Base-by-base conservation (phyloP, 2,329 filamentous ascomycete species). In the Pseudomassariella vexata region DNA sequence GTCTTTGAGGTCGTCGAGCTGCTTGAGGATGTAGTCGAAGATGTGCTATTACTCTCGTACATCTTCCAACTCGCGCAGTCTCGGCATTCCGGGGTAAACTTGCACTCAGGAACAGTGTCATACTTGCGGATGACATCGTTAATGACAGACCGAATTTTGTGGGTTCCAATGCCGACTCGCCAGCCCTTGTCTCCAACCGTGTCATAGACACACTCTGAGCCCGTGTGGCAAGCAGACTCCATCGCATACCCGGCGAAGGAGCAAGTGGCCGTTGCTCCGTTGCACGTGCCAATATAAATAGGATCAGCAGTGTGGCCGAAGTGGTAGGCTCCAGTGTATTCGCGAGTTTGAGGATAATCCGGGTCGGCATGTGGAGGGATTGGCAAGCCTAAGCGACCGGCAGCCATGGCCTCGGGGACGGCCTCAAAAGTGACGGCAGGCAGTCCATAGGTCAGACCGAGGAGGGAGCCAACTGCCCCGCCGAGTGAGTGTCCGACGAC, bases 261-360 rank as follows among this genome's bases (percentile, higher is more conserved):
- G 57, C 92, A 96, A 9, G 82, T 79, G 3, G 90, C 89, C 3
- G 85, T 88, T 3, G 85, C 86, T 19, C 85, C 85, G 49, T 95
- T 95, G 61, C 92, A 96, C 1, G 82, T 85, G 19, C 92, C 92
- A 64, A 95, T 89, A 50, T 82, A 98, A 20, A 98, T 80, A 0
- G 92, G 92, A 57, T 98, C 92, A 1, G 92, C 92, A 0, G 88
- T 96, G 50, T 96, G 89, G 4, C 92, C 92, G 54, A 95, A 90
- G 57, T 98, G 92, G 52, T 79, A 94, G 0, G 84, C 71, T 9
- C 86, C 89, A 0, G 87, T 94, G 48, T 78, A 73, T 37, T 76
- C 62, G 24, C 86, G 70, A 22, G 74, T 70, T 49, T 94, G 86
- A 19, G 86, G 82, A 19, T 75, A 68, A 24, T 73, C 68, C 16